A percentile compares a stretch with the other conserved stretches of the same genome.
Conservation (phyloP, 352 stramenopile genomes). For the Phytophthora agathidicida region DNA sequence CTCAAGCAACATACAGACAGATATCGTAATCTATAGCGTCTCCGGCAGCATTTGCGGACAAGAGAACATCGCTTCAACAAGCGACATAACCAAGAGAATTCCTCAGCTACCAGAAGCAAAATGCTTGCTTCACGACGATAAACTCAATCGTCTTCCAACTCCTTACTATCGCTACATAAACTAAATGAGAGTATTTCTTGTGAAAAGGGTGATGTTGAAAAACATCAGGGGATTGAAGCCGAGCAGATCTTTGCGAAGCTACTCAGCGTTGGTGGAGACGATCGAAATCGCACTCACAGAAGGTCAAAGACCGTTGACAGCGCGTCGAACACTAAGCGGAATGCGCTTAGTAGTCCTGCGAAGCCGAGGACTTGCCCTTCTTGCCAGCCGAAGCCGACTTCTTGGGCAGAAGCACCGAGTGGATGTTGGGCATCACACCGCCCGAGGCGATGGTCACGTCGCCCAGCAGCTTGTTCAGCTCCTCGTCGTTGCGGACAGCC, state of each 20-base stretch:
- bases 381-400: conserved; percentile 66
- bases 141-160: background rate
- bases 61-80: too few relatives aligned
- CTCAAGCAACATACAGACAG: background rate
- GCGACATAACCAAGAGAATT: too few relatives aligned
- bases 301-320: conserved; percentile 91
- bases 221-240: conserved; percentile 40
- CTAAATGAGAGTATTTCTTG: conserved; percentile 32
- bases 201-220: conserved; percentile 47
- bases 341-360: conserved; percentile 66
- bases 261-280: conserved; percentile 62
- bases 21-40: too few relatives aligned
- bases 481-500: conserved; percentile 93
- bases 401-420: conserved; percentile 91
- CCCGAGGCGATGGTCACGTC: conserved; percentile 95
- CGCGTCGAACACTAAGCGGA: conserved; percentile 90
- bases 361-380: conserved; percentile 59
- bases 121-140: too few relatives aligned
- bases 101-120: too few relatives aligned
- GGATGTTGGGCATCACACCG: conserved; percentile 97
- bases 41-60: too few relatives aligned
- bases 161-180: background rate
- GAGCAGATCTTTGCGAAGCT: conserved; percentile 11
- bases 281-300: conserved; percentile 78
- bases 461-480: conserved; percentile 96